A percentile compares a stretch with the other conserved stretches of the same genome.
Evolutionary conservation across 2,329 filamentous ascomycete genomes (phyloP).

Genomic region (Talaromyces pinophilus): DNA sequence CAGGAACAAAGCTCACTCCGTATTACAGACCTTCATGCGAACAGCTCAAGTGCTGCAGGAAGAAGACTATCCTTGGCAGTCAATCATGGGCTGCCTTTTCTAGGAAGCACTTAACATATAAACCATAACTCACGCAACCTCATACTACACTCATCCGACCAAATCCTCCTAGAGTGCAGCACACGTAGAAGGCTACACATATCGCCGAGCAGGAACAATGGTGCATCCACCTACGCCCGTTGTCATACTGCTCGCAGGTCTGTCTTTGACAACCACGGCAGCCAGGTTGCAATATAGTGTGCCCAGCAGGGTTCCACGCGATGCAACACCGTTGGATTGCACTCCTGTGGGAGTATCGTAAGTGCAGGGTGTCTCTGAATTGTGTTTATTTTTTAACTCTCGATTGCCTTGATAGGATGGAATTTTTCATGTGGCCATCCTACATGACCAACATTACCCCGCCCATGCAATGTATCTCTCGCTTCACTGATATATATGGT

Average conservation of each 20-base stretch:
- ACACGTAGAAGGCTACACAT: neutral
- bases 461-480: slow-evolving; percentile 8
- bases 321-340: slow-evolving; percentile 11
- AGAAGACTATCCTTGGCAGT: neutral
- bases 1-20: neutral
- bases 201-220: neutral
- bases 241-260: neutral
- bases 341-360: slow-evolving; percentile 8
- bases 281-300: slow-evolving; percentile 4
- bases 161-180: neutral
- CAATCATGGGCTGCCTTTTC: neutral
- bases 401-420: neutral
- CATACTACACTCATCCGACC: neutral
- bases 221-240: neutral
- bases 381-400: neutral
- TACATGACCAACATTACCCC: slow-evolving; percentile 14
- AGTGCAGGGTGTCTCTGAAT: neutral
- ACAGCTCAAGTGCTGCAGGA: neutral
- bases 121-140: neutral
- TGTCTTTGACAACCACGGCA: slow-evolving; percentile 1
- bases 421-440: slow-evolving; percentile 15
- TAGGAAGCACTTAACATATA: neutral
- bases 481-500: slow-evolving; percentile 5
- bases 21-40: neutral
- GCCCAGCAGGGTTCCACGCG: neutral